phyloP scores from a whole-genome alignment of 1,139 yeast genomes.

The Hansenula lynferdii region DNA sequence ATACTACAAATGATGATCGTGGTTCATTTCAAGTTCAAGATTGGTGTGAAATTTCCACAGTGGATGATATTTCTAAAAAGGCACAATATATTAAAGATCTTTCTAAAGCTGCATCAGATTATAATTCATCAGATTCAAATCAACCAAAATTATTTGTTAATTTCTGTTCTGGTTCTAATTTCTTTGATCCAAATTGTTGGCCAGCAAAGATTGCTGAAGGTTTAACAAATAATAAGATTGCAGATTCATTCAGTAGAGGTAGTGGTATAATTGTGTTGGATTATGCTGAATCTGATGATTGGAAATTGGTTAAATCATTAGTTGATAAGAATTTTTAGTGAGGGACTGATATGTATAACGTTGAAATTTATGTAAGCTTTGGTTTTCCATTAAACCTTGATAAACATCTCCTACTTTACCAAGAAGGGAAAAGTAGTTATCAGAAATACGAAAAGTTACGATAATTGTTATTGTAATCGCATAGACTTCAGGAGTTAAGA shows the following conservation, averaged over 20 bases:
- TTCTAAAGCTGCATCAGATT: constrained; percentile 47
- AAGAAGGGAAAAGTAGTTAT: no score
- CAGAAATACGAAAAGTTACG: no score
- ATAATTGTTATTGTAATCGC: no score
- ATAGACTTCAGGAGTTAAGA: no score
- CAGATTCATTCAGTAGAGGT: constrained; percentile 47
- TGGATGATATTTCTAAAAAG: constrained; percentile 55
- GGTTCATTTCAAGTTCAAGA: constrained; percentile 68
- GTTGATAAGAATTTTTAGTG: constrained; percentile 51
- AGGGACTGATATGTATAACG: no score
- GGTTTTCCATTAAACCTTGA: no score
- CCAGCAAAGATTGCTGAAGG: constrained; percentile 62
- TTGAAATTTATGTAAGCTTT: no score
- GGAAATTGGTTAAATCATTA: constrained; percentile 51
- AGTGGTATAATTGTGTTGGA: constrained; percentile 64
- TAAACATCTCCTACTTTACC: no score
- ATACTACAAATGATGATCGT: constrained; percentile 61
- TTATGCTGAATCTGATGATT: constrained; percentile 58
- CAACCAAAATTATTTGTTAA: constrained; percentile 63
- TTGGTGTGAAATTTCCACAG: constrained; percentile 57
- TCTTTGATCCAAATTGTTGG: constrained; percentile 72
- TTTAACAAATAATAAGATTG: constrained; percentile 42
- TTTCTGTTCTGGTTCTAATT: constrained; percentile 73
- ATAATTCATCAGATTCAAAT: constrained; percentile 37
- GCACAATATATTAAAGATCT: constrained; percentile 53